Conservation (phyloP, 1,284 basidiomycete genomes). For the Microstroma glucosiphilum region DNA sequence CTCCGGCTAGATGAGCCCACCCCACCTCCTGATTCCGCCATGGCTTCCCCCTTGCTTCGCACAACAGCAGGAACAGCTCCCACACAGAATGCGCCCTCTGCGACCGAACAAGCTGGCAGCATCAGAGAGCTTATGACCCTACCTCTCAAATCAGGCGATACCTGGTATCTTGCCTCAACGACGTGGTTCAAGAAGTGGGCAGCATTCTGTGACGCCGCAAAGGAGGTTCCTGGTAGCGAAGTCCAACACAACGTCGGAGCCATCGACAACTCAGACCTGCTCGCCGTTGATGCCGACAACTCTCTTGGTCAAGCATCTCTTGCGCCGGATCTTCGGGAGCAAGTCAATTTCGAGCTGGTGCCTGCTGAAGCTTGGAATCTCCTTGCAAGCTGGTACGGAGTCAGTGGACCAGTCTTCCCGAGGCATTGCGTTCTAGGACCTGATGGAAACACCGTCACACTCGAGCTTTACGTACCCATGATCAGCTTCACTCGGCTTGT, state of each 20-base stretch:
- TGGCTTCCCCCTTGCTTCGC: neutral
- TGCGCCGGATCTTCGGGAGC: conserved; percentile 57
- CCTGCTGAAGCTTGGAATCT: conserved; percentile 67
- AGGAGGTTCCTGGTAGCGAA: conserved; percentile 61
- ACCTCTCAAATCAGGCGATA: conserved; percentile 61
- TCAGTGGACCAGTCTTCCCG: conserved; percentile 58
- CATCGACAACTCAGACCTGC: conserved; percentile 18
- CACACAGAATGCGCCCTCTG: conserved; percentile 10
- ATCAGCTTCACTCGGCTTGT: conserved; percentile 56
- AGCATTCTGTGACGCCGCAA: conserved; percentile 64
- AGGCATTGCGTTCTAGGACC: conserved; percentile 60
- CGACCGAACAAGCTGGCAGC: conserved; percentile 5
- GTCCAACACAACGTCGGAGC: conserved; percentile 18
- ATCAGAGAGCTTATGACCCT: conserved; percentile 23
- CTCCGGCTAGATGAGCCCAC: neutral
- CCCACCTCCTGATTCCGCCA: neutral
- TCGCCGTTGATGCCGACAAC: conserved; percentile 49
- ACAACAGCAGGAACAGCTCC: conserved; percentile 2
- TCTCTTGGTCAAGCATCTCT: conserved; percentile 53
- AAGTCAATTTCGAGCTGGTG: conserved; percentile 70
- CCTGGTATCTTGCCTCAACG: conserved; percentile 69
- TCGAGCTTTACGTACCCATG: conserved; percentile 73
- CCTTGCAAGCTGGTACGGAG: conserved; percentile 68
- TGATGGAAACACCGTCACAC: conserved; percentile 55
- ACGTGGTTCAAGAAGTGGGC: conserved; percentile 70